Base-by-base conservation (phyloP, 306 rosid genomes). In the Rosa multiflora region DNA sequence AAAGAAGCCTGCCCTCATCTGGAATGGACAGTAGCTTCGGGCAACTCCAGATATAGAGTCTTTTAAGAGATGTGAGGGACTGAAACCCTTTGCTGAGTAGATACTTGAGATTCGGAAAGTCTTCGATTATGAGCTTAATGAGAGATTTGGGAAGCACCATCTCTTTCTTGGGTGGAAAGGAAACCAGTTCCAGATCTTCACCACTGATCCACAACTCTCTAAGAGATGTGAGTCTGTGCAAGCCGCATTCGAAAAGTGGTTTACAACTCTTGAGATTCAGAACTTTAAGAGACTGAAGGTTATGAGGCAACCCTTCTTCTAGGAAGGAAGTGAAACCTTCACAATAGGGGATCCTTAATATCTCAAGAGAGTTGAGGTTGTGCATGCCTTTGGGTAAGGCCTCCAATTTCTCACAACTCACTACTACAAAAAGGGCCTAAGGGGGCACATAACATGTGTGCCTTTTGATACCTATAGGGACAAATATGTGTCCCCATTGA, bases 11-110 rank as follows among this genome's bases (percentile, higher is more conserved):
- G 5, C 71, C 26, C 32, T 69, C 77, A 40, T 32, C 76, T 12
- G 77, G 76, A 10, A 78, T 68, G 37, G 75, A 78, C 10, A 23
- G 77, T 55, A 79, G 14, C 67, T 10, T 35, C 8, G 68, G 40
- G 9, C 68, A 26, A 5, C 20, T 29, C 18, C 20, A 12, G 17
- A 23, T 29, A 1, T 63, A 4, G 0, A 26, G 68, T 4, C 20
- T 29, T 63, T 32, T 15, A 13, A 63, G 42, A 11, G 68, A 26
- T 3, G 68, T 63, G 68, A 29, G 43, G 42, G 32, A 63, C 42
- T 63, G 68, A 63, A 63, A 10, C 18, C 42, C 68, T 20, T 32
- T 32, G 40, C 42, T 63, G 10, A 20, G 42, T 63, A 63, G 68
- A 26, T 61, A 3, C 40, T 10, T 63, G 17, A 63, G 42, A 63